Base-by-base conservation (phyloP, 305 asterid species). In the Withania somnifera region DNA sequence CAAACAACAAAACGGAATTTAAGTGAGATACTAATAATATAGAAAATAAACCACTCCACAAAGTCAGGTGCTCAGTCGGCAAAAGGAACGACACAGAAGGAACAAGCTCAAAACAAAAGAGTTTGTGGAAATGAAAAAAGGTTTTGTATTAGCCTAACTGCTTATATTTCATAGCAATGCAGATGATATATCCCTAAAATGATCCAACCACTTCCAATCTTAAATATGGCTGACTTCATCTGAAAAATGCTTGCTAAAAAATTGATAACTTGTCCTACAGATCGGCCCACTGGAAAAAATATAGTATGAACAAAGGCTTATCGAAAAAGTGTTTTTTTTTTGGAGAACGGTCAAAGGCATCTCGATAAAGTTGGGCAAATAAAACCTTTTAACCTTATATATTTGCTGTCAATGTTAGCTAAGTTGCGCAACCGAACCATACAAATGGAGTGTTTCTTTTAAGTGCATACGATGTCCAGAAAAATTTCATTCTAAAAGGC, bases 1-100 rank as follows among this genome's bases (percentile, higher is more conserved):
- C 80, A 67, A 84, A 81, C 56, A 51, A 82, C n/a, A 42, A 36
- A 38, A 81, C 69, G 77, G 83, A 77, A 38, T 83, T 64, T 77
- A 47, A 64, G 77, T 14, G 81, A 83, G 66, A 83, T 78, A 68
- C 53, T 8, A 32, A 76, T 58, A 56, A 32, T 52, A 77, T 51
- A 53, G 68, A 83, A 30, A 67, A 81, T 47, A 79, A 60, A 81
- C 79, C 40, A n/a, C n/a, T n/a, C n/a, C n/a, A n/a, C n/a, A 76
- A 0, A 84, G 15, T 28, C 45, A 73, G 61, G 45, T 75, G 45
- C 61, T 51, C 61, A 17, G 80, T 15, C n/a, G 14, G 61, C 80
- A 17, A 42, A 75, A 47, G 45, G 40, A 75, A 45, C 4, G 15
- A 30, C 28, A 73, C 58, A 73, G 45, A 75, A 50, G 42, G 80